Base-by-base conservation (phyloP, 169 alveolate species). In the Plasmodium sp. region DNA sequence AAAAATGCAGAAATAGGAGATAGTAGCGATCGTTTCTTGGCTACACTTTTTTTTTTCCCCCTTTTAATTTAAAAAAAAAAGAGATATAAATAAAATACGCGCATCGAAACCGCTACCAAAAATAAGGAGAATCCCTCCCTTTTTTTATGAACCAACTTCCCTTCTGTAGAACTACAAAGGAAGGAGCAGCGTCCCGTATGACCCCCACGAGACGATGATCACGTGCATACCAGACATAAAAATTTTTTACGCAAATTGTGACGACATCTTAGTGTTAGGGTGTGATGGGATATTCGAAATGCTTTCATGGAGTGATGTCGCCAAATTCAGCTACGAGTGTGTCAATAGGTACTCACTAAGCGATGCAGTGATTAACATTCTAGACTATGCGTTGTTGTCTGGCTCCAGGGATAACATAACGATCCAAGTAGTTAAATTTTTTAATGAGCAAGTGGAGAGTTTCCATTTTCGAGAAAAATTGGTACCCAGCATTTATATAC, bases 201-300 rank as follows among this genome's bases (percentile, higher is more conserved):
- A 86, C 67, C 84, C 86, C 22, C 81, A 86, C 71, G 93, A 86
- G 48, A 75, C 93, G 39, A 86, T 86, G 93, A 86, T 86, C 62
- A 86, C 86, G 4, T 86, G 93, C 43, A 48, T 86, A 79, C 93
- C 93, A 9, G 93, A 86, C 62, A 86, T 86, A 43, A 86, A 79
- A 86, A 86, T 86, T 34, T 86, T 75, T 86, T 86, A 86, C 71
- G 93, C 86, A 86, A 86, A 86, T 36, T 54, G 33, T 7, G 86
- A 79, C 45, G 93, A 86, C 48, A 86, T 86, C 7, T 58, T 86
- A 77, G 48, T 86, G 31, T 86, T 86, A 45, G 93, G 93, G 67
- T 86, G 93, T 86, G 93, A 86, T 86, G 93, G 93, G 36, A 34
- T 86, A 86, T 86, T 86, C 51, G 93, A 86, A 86, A 86, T 77